These are phyloP conservation scores for Talaromyces proteolyticus DNA, from an alignment of 495 filamentous ascomycete species.

Conservation along the genomic window DNA sequence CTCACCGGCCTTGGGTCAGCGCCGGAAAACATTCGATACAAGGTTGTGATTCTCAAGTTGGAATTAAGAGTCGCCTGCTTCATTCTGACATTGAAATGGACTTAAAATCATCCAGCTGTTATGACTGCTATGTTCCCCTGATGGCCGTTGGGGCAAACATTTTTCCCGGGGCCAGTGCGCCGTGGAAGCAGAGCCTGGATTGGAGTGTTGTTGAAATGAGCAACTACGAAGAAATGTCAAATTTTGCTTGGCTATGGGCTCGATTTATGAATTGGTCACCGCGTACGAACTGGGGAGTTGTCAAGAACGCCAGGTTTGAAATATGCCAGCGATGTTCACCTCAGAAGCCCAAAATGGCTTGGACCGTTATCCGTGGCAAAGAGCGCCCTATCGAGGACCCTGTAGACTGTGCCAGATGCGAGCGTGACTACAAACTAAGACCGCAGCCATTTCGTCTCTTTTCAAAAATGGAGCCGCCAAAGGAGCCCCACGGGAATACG, in stretches of 20 bases:
- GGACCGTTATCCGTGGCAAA: conserved; percentile 19
- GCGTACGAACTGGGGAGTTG: conserved; percentile 1
- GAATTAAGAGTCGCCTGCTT: neutral
- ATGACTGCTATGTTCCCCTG: conserved; percentile 5
- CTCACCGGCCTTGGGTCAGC: neutral
- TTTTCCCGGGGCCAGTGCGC: neutral
- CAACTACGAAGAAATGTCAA: neutral
- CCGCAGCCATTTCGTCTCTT: conserved; percentile 42
- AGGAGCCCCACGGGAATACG: conserved; percentile 12
- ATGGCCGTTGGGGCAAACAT: neutral
- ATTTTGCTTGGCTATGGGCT: conserved; percentile 1
- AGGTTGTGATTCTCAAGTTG: neutral
- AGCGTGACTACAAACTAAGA: conserved; percentile 40
- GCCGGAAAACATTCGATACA: neutral
- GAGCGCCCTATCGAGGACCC: conserved; percentile 31
- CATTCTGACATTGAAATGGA: neutral
- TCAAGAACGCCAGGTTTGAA: neutral
- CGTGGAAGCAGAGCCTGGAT: neutral
- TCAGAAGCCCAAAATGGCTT: conserved; percentile 27
- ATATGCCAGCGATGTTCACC: conserved; percentile 39
- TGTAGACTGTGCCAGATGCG: conserved; percentile 35
- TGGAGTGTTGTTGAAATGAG: neutral
- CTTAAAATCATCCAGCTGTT: neutral
- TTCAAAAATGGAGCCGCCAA: conserved; percentile 11
- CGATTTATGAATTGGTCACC: neutral